Evolutionary conservation across 176 grass and related monocot species (phyloP).

Genomic region (Musa troglodytarum): DNA sequence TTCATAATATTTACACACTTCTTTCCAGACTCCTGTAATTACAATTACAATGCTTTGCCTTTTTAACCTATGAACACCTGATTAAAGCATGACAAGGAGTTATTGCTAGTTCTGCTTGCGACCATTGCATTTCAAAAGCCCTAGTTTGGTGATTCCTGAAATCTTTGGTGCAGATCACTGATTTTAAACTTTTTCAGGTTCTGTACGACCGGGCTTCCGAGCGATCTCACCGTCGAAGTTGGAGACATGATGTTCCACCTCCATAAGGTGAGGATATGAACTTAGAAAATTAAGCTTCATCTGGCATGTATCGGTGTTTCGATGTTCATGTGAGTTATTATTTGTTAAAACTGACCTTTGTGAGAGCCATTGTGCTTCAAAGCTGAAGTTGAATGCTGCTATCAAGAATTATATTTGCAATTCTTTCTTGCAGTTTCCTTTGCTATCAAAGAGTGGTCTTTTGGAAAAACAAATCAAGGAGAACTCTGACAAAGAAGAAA

Average conservation of each 20-base stretch:
- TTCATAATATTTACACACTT: too few species aligned
- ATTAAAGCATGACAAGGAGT: neutral
- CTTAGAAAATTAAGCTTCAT: neutral
- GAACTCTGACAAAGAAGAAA: neutral
- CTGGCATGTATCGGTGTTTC: neutral
- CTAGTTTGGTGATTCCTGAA: neutral
- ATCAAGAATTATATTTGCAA: too few species aligned
- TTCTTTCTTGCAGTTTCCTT: neutral
- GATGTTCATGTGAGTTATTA: neutral
- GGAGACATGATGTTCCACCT: constrained; percentile 7
- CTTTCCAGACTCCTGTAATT: too few species aligned
- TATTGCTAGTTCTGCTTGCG: neutral
- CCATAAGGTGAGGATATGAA: constrained; percentile 7
- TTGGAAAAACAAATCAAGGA: neutral
- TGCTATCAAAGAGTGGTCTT: constrained; percentile 6
- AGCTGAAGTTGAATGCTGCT: too few species aligned
- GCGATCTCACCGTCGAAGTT: constrained; percentile 17
- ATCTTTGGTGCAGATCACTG: neutral
- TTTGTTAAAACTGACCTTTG: neutral
- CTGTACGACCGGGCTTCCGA: constrained; percentile 9
- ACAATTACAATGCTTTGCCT: too few species aligned
- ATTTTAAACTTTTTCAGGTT: constrained; percentile 7
- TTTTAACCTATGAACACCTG: too few species aligned
- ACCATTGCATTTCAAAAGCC: neutral
- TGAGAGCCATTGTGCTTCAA: too few species aligned